phyloP scores from a whole-genome alignment of 305 asterid species.

The Solanum hybrid region DNA sequence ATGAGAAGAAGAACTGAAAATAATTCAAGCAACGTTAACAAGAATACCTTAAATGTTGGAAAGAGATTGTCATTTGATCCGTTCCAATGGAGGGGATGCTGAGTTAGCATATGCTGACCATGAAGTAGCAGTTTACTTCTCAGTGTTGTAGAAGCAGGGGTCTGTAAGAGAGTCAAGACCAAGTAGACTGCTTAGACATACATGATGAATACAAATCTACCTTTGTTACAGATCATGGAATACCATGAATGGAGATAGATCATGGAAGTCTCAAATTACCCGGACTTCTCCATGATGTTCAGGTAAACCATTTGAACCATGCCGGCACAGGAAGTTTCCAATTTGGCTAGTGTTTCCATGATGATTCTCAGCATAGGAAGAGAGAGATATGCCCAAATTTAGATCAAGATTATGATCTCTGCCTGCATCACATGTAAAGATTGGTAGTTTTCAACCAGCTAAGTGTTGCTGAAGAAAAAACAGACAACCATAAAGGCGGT shows the following conservation, averaged over 20 bases:
- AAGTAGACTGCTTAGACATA: neutral
- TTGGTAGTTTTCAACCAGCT: neutral
- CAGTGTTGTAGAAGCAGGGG: slow-evolving; percentile 28
- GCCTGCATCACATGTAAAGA: slow-evolving; percentile 19
- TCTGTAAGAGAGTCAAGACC: slow-evolving; percentile 20
- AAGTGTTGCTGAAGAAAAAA: neutral
- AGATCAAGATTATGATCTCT: slow-evolving; percentile 41
- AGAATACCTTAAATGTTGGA: slow-evolving; percentile 47
- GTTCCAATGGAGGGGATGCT: slow-evolving; percentile 31
- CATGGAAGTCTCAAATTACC: slow-evolving; percentile 29
- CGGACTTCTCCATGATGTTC: slow-evolving; percentile 19
- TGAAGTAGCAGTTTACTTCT: slow-evolving; percentile 24
- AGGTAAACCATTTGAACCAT: slow-evolving; percentile 22
- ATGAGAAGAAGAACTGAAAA: neutral
- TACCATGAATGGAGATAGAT: neutral
- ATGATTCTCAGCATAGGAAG: slow-evolving; percentile 19
- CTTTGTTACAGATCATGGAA: neutral
- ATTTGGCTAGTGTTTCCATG: neutral
- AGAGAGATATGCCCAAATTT: slow-evolving; percentile 60
- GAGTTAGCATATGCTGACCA: slow-evolving; percentile 18
- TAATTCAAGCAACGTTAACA: neutral
- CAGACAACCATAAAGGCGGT: neutral
- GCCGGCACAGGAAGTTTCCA: slow-evolving; percentile 21
- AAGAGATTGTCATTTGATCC: slow-evolving; percentile 27
- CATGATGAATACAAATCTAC: neutral